These are phyloP conservation scores for Phaseolus lunatus DNA, from an alignment of 306 rosid genomes.

Conservation along the genomic window DNA sequence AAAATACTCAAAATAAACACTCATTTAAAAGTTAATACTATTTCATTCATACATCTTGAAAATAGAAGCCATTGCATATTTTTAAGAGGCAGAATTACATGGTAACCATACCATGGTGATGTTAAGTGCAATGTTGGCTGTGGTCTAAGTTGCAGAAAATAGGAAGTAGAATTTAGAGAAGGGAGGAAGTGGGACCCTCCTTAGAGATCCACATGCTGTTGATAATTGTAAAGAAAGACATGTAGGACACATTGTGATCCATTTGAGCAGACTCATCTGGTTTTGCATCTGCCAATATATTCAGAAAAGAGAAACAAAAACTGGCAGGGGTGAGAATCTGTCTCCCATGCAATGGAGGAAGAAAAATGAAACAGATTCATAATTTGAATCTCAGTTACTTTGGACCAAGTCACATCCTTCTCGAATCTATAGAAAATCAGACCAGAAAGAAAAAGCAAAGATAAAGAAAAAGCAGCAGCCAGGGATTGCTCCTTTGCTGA, in stretches of 20 bases:
- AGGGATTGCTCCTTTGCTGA: conserved; percentile 59
- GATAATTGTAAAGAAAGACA: conserved; percentile 35
- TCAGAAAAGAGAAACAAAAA: conserved; percentile 55
- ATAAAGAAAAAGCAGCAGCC: conserved; percentile 68
- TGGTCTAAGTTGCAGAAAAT: conserved; percentile 17
- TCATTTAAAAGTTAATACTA: too few species aligned
- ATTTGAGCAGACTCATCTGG: conserved; percentile 48
- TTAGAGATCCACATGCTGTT: conserved; percentile 14
- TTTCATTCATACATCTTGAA: too few species aligned
- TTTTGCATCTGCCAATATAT: conserved; percentile 49
- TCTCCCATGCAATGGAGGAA: conserved; percentile 60
- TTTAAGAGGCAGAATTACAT: too few species aligned
- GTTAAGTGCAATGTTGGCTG: background rate
- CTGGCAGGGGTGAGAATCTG: conserved; percentile 74
- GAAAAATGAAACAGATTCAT: conserved; percentile 39
- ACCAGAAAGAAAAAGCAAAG: conserved; percentile 59
- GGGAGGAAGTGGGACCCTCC: conserved; percentile 37
- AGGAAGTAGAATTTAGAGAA: conserved; percentile 38
- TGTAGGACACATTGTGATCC: conserved; percentile 45
- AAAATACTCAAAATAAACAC: too few species aligned
- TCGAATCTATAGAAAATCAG: conserved; percentile 70
- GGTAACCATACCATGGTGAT: background rate
- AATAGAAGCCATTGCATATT: too few species aligned
- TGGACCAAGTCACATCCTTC: conserved; percentile 76
- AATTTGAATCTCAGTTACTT: conserved; percentile 68